These are phyloP conservation scores for Bruguiera sexangula DNA, from an alignment of 345 rosid species.

Conservation along the genomic window DNA sequence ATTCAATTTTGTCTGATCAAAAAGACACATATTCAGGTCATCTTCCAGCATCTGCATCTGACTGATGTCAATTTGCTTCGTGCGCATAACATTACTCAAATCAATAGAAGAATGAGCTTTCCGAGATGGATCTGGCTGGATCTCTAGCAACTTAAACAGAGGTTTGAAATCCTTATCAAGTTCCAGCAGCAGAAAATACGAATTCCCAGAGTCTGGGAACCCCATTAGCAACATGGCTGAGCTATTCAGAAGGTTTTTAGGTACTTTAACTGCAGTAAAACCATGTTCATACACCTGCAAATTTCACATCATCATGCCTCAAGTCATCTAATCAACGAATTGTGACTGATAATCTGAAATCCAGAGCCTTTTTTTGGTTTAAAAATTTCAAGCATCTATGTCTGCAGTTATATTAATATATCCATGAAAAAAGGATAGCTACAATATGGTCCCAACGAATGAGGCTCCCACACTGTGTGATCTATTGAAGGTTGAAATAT, in stretches of 20 bases:
- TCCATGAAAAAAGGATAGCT: no score
- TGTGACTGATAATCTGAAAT: background rate
- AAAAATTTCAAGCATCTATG: no score
- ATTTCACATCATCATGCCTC: slow-evolving; percentile 19
- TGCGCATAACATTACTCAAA: slow-evolving; percentile 51
- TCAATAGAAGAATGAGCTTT: slow-evolving; percentile 53
- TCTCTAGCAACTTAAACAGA: slow-evolving; percentile 70
- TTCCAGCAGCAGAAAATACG: slow-evolving; percentile 80
- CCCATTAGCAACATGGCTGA: slow-evolving; percentile 71
- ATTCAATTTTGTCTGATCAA: slow-evolving; percentile 51
- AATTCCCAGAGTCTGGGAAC: slow-evolving; percentile 82
- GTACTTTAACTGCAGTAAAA: slow-evolving; percentile 62
- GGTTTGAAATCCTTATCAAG: slow-evolving; percentile 94
- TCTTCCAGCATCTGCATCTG: slow-evolving; percentile 87
- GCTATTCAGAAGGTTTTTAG: slow-evolving; percentile 59
- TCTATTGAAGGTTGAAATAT: no score
- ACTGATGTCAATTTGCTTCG: slow-evolving; percentile 67
- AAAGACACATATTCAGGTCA: slow-evolving; percentile 64
- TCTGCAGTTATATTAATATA: no score
- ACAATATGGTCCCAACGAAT: no score
- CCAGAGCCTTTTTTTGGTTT: background rate
- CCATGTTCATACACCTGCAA: slow-evolving; percentile 86
- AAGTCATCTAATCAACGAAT: background rate
- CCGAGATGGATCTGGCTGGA: slow-evolving; percentile 49
- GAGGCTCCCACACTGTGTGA: no score